A percentile compares a stretch with the other conserved stretches of the same genome.
phyloP scores from a whole-genome alignment of 805 yeast species.

The Naumovozyma castellii region DNA sequence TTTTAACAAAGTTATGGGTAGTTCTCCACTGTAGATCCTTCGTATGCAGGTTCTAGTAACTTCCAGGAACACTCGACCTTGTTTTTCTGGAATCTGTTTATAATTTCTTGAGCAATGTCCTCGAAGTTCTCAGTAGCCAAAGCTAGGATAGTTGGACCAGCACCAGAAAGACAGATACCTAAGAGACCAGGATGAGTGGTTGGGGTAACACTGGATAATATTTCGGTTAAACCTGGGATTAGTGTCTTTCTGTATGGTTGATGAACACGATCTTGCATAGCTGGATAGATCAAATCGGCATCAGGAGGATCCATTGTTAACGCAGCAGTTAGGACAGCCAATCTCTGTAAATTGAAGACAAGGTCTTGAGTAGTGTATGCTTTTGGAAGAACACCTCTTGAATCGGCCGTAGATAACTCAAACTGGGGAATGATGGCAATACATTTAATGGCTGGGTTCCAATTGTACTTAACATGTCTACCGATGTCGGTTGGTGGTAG shows the following conservation, averaged over 20 bases:
- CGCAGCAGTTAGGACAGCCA: conserved; percentile 88
- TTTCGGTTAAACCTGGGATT: conserved; percentile 84
- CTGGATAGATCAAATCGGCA: conserved; percentile 73
- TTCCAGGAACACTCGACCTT: conserved; percentile 72
- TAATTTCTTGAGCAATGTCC: conserved; percentile 66
- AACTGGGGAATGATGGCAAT: conserved; percentile 88
- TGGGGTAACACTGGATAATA: conserved; percentile 73
- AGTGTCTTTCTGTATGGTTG: conserved; percentile 92
- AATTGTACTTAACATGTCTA: conserved; percentile 75
- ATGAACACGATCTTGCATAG: conserved; percentile 95
- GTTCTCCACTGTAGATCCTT: conserved; percentile 59
- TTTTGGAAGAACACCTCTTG: conserved; percentile 82
- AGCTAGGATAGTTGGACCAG: conserved; percentile 95
- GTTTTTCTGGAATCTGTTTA: conserved; percentile 56
- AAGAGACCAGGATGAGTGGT: conserved; percentile 71
- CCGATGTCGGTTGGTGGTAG: conserved; percentile 82
- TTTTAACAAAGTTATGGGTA: too few species aligned
- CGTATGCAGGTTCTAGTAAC: conserved; percentile 74
- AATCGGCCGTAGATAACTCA: conserved; percentile 86
- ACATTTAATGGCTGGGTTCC: conserved; percentile 77
- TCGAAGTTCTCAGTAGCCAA: conserved; percentile 86
- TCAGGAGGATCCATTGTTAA: conserved; percentile 78
- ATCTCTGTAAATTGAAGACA: conserved; percentile 85
- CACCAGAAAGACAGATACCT: conserved; percentile 94
- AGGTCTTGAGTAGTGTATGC: conserved; percentile 72